phyloP scores from a whole-genome alignment of 345 rosid species.

The Reutealis trisperma region DNA sequence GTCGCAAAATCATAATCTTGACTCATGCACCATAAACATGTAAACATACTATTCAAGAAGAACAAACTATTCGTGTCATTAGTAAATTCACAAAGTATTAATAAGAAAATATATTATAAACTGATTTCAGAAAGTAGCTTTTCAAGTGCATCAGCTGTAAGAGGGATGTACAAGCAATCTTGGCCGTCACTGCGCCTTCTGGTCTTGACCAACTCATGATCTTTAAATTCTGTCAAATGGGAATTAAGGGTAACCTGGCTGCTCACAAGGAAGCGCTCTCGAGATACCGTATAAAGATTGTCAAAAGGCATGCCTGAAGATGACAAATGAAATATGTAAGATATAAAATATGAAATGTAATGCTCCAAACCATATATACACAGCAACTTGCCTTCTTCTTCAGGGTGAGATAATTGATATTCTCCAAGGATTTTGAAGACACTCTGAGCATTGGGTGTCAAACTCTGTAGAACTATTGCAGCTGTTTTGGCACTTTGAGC shows the following conservation, averaged over 20 bases:
- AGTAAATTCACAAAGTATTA: too few relatives aligned
- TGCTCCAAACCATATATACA: not conserved
- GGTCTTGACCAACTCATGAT: constrained; percentile 85
- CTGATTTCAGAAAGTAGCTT: constrained; percentile 65
- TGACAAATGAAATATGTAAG: constrained; percentile 7
- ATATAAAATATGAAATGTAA: not conserved
- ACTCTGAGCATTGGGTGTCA: constrained; percentile 91
- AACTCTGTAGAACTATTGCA: constrained; percentile 81
- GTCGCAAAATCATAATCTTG: too few relatives aligned
- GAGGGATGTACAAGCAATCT: constrained; percentile 81
- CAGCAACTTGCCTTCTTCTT: constrained; percentile 66
- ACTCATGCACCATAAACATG: too few relatives aligned
- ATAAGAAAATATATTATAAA: constrained; percentile 24
- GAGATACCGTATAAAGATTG: constrained; percentile 58
- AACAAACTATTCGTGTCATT: too few relatives aligned
- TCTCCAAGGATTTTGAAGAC: constrained; percentile 88
- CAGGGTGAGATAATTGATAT: constrained; percentile 73
- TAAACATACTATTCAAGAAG: too few relatives aligned
- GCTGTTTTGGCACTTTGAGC: constrained; percentile 85
- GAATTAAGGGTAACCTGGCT: constrained; percentile 85
- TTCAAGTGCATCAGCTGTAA: constrained; percentile 61
- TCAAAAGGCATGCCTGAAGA: constrained; percentile 73
- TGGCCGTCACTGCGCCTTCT: constrained; percentile 77
- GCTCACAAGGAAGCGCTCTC: constrained; percentile 88
- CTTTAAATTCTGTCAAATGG: constrained; percentile 91